Percentiles rank a stretch among this genome's conserved stretches.
phyloP scores from a whole-genome alignment of 2,329 filamentous ascomycete genomes.

The Colletotrichum camelliae region DNA sequence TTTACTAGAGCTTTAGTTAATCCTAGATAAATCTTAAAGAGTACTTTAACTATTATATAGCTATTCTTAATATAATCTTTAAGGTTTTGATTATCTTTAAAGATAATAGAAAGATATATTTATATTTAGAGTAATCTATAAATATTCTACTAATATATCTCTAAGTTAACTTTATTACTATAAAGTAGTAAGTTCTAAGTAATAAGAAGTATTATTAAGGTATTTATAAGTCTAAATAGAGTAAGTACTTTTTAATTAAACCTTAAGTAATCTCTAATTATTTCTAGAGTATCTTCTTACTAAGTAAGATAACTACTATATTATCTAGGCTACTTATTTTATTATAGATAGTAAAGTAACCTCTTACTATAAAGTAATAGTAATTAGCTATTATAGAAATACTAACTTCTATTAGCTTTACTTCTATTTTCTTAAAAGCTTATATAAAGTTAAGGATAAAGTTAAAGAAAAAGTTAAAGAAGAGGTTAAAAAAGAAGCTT shows the following conservation, averaged over 20 bases:
- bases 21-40: not conserved
- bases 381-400: not conserved
- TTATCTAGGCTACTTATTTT: not conserved
- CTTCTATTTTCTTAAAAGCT: not conserved
- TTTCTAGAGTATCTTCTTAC: rapidly evolving
- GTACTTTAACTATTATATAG: not conserved
- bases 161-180: not conserved
- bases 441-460: not conserved
- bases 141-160: not conserved
- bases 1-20: not conserved
- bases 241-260: not conserved
- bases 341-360: not conserved
- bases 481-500: too few relatives aligned
- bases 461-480: not conserved
- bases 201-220: not conserved
- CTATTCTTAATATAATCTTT: not conserved
- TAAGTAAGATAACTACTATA: not conserved
- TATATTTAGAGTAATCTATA: not conserved
- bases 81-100: not conserved
- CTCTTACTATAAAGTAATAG: not conserved
- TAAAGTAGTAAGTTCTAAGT: not conserved
- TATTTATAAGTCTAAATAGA: not conserved
- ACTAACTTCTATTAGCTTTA: not conserved
- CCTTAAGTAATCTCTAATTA: not conserved
- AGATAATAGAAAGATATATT: not conserved